These are phyloP conservation scores for Tremella fuciformis DNA, from an alignment of 768 basidiomycete species.

Conservation along the genomic window DNA sequence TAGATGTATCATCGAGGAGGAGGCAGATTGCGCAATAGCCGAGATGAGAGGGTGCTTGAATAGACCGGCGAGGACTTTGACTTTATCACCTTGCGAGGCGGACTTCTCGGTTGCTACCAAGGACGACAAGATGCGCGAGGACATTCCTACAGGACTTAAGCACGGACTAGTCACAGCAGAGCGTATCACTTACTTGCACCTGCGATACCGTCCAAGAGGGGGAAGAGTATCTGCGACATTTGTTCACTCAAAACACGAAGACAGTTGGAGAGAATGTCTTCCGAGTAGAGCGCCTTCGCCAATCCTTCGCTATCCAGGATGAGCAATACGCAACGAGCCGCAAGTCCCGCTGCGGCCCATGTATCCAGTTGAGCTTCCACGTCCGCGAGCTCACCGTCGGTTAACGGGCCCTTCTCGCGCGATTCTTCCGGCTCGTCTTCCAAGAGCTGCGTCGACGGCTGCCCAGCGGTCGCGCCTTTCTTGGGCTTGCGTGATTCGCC, in stretches of 20 bases:
- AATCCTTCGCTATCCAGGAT: constrained; percentile 74
- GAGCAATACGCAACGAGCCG: constrained; percentile 78
- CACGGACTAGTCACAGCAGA: not conserved
- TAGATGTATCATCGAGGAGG: constrained; percentile 70
- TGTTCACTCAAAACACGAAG: constrained; percentile 74
- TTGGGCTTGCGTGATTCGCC: constrained; percentile 4
- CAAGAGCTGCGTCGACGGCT: not conserved
- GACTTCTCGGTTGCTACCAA: constrained; percentile 23
- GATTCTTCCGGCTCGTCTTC: too few relatives aligned
- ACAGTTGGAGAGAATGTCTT: constrained; percentile 82
- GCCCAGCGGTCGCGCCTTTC: constrained; percentile 9
- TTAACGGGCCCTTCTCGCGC: constrained; percentile 45
- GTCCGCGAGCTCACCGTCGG: constrained; percentile 47
- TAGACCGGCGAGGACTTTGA: constrained; percentile 19
- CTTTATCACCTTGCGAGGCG: constrained; percentile 8
- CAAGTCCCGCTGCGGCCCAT: constrained; percentile 62
- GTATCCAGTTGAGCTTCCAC: constrained; percentile 58
- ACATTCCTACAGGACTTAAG: constrained; percentile 22
- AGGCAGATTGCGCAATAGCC: constrained; percentile 65
- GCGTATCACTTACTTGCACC: constrained; percentile 30
- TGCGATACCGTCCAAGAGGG: constrained; percentile 68
- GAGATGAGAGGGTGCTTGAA: constrained; percentile 33
- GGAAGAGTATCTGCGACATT: constrained; percentile 74
- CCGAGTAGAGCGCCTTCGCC: constrained; percentile 90
- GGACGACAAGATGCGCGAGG: constrained; percentile 31